Percentiles rank a stretch among this genome's conserved stretches.
These are phyloP conservation scores for Xylaria sp. DNA, from an alignment of 2,329 filamentous ascomycete species.

Conservation along the genomic window DNA sequence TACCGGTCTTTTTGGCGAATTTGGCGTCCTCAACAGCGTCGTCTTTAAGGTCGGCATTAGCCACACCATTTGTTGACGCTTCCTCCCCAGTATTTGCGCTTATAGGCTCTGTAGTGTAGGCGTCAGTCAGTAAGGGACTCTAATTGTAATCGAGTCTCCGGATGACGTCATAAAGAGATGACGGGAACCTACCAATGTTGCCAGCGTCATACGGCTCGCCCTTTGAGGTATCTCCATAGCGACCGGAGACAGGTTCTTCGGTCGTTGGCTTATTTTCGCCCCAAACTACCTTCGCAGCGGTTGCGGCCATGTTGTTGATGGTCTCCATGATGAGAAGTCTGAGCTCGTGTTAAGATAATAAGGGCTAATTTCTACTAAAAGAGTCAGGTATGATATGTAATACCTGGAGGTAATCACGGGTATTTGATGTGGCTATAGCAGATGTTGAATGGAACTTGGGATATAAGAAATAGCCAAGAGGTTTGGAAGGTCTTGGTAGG, in stretches of 20 bases:
- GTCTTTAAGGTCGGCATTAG: neutral
- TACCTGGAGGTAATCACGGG: neutral
- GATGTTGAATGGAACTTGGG: neutral
- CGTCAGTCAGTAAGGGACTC: conserved; percentile 7
- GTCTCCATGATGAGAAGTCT: conserved; percentile 60
- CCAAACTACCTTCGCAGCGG: conserved; percentile 56
- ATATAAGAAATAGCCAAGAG: neutral
- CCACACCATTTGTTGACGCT: neutral
- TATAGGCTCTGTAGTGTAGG: neutral
- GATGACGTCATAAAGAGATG: conserved; percentile 1
- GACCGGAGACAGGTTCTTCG: conserved; percentile 74
- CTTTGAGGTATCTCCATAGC: conserved; percentile 67
- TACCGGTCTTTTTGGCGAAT: conserved; percentile 34
- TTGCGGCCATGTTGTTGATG: conserved; percentile 60
- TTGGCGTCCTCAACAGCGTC: conserved; percentile 17
- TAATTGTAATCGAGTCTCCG: neutral
- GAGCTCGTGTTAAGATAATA: neutral
- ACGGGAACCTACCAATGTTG: conserved; percentile 65
- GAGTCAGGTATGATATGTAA: neutral
- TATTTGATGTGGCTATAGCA: neutral
- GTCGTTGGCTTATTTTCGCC: conserved; percentile 45
- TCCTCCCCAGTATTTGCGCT: neutral
- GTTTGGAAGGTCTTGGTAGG: neutral
- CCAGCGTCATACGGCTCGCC: conserved; percentile 81
- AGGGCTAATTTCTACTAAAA: neutral